A percentile compares a stretch with the other conserved stretches of the same genome.
Evolutionary conservation across 2,329 filamentous ascomycete species (phyloP).

Genomic region (Microsporum audouinii): DNA sequence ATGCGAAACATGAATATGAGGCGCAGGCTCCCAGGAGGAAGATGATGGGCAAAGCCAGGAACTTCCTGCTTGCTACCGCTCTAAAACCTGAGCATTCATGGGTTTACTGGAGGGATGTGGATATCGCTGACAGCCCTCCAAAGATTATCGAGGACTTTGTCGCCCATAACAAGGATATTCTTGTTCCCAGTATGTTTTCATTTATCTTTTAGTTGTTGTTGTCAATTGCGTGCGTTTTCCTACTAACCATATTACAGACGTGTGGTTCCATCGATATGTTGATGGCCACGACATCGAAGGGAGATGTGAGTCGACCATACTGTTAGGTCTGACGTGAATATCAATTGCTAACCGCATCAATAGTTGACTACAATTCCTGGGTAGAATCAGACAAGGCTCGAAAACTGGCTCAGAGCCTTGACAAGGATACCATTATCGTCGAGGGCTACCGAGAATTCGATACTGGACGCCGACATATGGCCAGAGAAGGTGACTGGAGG

Average conservation of each 20-base stretch:
- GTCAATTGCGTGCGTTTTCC: neutral
- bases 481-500: constrained; percentile 80
- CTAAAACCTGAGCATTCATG: constrained; percentile 91
- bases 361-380: constrained; percentile 99
- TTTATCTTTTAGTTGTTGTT: constrained; percentile 12
- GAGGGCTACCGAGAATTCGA: constrained; percentile 94
- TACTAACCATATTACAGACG: constrained; percentile 46
- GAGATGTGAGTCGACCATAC: constrained; percentile 54
- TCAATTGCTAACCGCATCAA: constrained; percentile 16
- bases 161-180: constrained; percentile 79
- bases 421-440: constrained; percentile 72
- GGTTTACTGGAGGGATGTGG: constrained; percentile 98
- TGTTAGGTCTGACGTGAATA: neutral
- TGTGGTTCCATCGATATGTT: constrained; percentile 87
- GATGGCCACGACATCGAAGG: constrained; percentile 81
- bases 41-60: constrained; percentile 78
- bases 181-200: constrained; percentile 73
- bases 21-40: constrained; percentile 85
- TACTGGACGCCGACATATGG: constrained; percentile 83
- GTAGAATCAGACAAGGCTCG: constrained; percentile 79
- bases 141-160: constrained; percentile 91
- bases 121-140: constrained; percentile 81
- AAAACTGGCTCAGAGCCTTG: constrained; percentile 58
- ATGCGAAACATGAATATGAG: constrained; percentile 72
- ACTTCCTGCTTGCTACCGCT: constrained; percentile 75